phyloP scores from a whole-genome alignment of 2,329 filamentous ascomycete species.

The Alternaria consortialis region DNA sequence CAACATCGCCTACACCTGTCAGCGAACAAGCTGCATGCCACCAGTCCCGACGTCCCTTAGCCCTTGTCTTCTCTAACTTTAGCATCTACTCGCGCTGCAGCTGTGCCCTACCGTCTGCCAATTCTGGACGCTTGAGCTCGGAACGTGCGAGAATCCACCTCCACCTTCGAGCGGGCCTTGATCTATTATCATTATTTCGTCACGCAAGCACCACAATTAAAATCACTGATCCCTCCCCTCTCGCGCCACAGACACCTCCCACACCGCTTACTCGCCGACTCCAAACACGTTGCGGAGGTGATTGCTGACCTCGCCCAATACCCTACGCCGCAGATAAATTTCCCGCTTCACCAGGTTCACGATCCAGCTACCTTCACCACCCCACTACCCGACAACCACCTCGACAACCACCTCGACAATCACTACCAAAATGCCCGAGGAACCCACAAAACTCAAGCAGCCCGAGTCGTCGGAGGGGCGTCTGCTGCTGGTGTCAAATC shows the following conservation, averaged over 20 bases:
- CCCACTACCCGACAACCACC: slow-evolving; percentile 10
- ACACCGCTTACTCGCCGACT: not conserved
- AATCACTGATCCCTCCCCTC: slow-evolving; percentile 10
- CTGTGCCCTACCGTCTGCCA: slow-evolving; percentile 19
- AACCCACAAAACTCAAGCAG: slow-evolving; percentile 41
- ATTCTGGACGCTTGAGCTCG: slow-evolving; percentile 26
- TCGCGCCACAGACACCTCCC: slow-evolving; percentile 1
- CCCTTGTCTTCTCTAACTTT: slow-evolving; percentile 19
- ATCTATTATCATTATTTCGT: slow-evolving; percentile 46
- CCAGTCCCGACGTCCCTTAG: slow-evolving; percentile 19
- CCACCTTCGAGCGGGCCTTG: slow-evolving; percentile 31
- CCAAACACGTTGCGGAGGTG: not conserved
- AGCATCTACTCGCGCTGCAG: slow-evolving; percentile 22
- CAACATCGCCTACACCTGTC: slow-evolving; percentile 10
- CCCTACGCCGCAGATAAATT: slow-evolving; percentile 10
- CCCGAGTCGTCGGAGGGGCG: slow-evolving; percentile 52
- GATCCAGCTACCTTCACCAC: slow-evolving; percentile 7
- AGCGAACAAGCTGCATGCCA: slow-evolving; percentile 24
- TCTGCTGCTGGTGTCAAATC: slow-evolving; percentile 90
- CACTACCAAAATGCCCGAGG: slow-evolving; percentile 35
- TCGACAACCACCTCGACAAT: slow-evolving; percentile 1
- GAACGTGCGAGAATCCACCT: slow-evolving; percentile 42
- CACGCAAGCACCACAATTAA: slow-evolving; percentile 27
- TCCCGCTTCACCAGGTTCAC: slow-evolving; percentile 4
- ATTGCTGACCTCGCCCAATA: slow-evolving; percentile 8